A percentile compares a stretch with the other conserved stretches of the same genome.
Conservation (phyloP, 2,329 filamentous ascomycete species). For the Fusarium ramigenum region DNA sequence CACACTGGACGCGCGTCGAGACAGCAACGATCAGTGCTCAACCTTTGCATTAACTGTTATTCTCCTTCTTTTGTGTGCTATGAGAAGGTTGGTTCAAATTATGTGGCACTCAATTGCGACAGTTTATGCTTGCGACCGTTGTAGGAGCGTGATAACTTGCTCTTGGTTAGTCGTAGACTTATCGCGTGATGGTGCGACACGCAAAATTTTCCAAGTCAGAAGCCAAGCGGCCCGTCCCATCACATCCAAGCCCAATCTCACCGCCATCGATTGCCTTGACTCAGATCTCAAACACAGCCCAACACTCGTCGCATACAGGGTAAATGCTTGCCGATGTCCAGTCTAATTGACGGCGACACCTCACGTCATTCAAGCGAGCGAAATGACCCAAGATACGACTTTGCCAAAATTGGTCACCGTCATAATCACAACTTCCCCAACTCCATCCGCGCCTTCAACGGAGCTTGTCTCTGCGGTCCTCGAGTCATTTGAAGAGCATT, state of each 20-base stretch:
- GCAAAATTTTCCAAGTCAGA: constrained; percentile 16
- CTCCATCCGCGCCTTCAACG: constrained; percentile 62
- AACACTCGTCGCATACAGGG: constrained; percentile 5
- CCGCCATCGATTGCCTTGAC: constrained; percentile 1
- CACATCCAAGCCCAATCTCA: constrained; percentile 1
- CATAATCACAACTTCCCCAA: constrained; percentile 65
- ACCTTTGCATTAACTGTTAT: background rate
- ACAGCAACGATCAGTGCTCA: background rate
- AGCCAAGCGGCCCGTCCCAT: constrained; percentile 21
- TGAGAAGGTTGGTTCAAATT: background rate
- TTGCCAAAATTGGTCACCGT: constrained; percentile 39
- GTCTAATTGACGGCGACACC: background rate
- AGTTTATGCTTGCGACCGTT: background rate
- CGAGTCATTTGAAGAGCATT: constrained; percentile 56
- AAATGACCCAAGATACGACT: constrained; percentile 14
- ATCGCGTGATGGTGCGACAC: background rate
- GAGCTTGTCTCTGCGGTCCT: constrained; percentile 60
- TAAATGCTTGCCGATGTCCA: background rate
- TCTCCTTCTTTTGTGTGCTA: too few species aligned
- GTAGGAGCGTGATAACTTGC: background rate
- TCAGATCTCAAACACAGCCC: constrained; percentile 1
- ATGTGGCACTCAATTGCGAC: background rate
- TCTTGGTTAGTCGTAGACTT: background rate
- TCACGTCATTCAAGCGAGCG: background rate
- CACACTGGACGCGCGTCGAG: constrained; percentile 4